Evolutionary conservation across 2,329 filamentous ascomycete species (phyloP).

Genomic region (Verticillium klebahnii): DNA sequence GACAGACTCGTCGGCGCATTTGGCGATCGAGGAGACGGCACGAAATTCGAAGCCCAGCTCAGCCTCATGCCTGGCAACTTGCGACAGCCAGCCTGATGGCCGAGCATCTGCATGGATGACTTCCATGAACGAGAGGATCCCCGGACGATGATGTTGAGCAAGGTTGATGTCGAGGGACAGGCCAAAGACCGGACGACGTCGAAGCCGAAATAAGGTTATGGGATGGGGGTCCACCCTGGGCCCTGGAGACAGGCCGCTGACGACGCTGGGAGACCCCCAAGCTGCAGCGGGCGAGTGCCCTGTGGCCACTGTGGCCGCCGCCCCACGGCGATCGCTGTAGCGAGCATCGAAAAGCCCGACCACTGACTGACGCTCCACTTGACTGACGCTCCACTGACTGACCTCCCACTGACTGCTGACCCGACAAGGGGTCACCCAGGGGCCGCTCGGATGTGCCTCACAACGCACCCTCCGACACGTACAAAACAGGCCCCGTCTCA

Average conservation of each 20-base stretch:
- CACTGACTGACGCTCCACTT: no score
- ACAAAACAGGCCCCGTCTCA: slow-evolving; percentile 26
- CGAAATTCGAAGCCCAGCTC: no score
- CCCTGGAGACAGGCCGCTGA: not conserved
- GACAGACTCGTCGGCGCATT: no score
- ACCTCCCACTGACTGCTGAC: no score
- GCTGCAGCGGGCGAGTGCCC: not conserved
- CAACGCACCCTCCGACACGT: slow-evolving; percentile 20
- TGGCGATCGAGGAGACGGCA: no score
- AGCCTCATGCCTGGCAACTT: not conserved
- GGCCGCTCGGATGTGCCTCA: slow-evolving; percentile 21
- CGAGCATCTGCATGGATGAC: not conserved
- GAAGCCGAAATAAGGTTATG: slow-evolving; percentile 31
- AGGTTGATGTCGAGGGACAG: slow-evolving; percentile 9
- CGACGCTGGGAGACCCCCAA: not conserved
- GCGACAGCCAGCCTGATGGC: not conserved
- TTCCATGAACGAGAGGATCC: not conserved
- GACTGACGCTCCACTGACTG: no score
- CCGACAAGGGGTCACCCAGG: not conserved
- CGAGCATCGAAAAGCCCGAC: no score
- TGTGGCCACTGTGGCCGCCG: no score
- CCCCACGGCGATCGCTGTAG: no score
- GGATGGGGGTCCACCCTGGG: not conserved
- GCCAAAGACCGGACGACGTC: slow-evolving; percentile 16
- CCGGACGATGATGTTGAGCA: not conserved